Conservation (phyloP, 2,329 filamentous ascomycete genomes). For the Myrmaecium sp. region DNA sequence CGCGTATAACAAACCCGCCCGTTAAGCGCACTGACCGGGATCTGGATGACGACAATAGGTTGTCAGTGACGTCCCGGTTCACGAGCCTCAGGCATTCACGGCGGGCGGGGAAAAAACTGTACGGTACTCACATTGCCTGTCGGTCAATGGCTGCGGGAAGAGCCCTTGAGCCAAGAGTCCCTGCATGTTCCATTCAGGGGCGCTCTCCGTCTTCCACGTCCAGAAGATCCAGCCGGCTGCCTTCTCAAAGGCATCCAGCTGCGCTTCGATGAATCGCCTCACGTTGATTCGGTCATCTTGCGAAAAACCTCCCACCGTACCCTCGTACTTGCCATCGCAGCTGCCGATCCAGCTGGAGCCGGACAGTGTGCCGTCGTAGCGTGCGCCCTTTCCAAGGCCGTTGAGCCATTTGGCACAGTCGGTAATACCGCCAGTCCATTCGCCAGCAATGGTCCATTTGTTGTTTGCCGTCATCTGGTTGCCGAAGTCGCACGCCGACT, state of each 20-base stretch:
- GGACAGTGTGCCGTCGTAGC: slow-evolving; percentile 40
- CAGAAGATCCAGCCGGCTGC: slow-evolving; percentile 40
- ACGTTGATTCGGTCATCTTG: slow-evolving; percentile 26
- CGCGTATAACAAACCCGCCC: too few species aligned
- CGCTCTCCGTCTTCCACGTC: slow-evolving; percentile 40
- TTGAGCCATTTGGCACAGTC: slow-evolving; percentile 36
- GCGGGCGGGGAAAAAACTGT: too few species aligned
- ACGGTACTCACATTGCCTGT: slow-evolving; percentile 13
- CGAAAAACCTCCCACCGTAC: slow-evolving; percentile 25
- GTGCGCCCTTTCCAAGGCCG: slow-evolving; percentile 32
- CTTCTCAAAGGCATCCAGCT: slow-evolving; percentile 35
- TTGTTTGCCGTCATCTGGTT: slow-evolving; percentile 33
- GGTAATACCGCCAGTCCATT: slow-evolving; percentile 53
- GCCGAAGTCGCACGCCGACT: slow-evolving; percentile 38
- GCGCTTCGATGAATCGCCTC: slow-evolving; percentile 36
- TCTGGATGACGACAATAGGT: too few species aligned
- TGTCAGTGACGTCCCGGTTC: too few species aligned
- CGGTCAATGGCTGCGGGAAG: slow-evolving; percentile 26
- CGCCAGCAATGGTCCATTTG: slow-evolving; percentile 51
- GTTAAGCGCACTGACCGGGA: too few species aligned
- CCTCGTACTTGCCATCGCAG: slow-evolving; percentile 32
- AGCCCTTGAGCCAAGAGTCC: slow-evolving; percentile 31
- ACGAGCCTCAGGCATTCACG: too few species aligned
- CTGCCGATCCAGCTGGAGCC: slow-evolving; percentile 33
- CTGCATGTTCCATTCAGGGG: slow-evolving; percentile 37